Evolutionary conservation across 2,329 filamentous ascomycete species (phyloP).

Genomic region (Mycosphaerella arachidis): DNA sequence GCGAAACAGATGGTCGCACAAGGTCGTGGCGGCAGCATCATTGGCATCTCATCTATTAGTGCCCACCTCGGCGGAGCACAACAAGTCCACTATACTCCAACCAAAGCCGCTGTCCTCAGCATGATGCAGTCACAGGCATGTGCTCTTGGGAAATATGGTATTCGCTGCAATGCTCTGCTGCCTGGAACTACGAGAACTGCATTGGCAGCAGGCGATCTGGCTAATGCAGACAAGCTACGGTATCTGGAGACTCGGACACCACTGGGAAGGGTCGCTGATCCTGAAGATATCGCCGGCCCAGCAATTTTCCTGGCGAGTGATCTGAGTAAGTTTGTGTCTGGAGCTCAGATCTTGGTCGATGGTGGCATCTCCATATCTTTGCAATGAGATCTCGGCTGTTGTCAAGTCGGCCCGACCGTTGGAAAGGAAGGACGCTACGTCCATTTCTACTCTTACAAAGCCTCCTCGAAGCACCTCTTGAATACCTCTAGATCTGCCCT

Average conservation of each 20-base stretch:
- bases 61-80: constrained; percentile 71
- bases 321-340: constrained; percentile 62
- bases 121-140: constrained; percentile 81
- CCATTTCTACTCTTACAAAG: too few relatives aligned
- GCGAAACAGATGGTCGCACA: constrained; percentile 72
- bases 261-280: constrained; percentile 59
- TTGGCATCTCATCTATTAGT: constrained; percentile 68
- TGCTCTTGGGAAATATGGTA: constrained; percentile 67
- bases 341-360: constrained; percentile 10
- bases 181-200: constrained; percentile 80
- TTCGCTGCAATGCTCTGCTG: constrained; percentile 76
- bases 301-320: constrained; percentile 79
- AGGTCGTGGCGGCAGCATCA: constrained; percentile 71
- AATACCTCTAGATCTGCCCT: too few relatives aligned
- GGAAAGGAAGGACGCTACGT: too few relatives aligned
- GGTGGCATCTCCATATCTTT: constrained; percentile 9
- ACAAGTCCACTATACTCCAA: constrained; percentile 83
- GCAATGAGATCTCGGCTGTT: background rate
- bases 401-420: too few relatives aligned
- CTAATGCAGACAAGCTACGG: constrained; percentile 61
- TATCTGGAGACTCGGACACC: constrained; percentile 81
- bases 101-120: constrained; percentile 74
- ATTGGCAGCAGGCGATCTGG: constrained; percentile 75
- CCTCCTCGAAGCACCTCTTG: too few relatives aligned
- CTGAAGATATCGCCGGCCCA: constrained; percentile 70